Evolutionary conservation across 2,329 filamentous ascomycete species (phyloP).

Genomic region (Coniella vitis): DNA sequence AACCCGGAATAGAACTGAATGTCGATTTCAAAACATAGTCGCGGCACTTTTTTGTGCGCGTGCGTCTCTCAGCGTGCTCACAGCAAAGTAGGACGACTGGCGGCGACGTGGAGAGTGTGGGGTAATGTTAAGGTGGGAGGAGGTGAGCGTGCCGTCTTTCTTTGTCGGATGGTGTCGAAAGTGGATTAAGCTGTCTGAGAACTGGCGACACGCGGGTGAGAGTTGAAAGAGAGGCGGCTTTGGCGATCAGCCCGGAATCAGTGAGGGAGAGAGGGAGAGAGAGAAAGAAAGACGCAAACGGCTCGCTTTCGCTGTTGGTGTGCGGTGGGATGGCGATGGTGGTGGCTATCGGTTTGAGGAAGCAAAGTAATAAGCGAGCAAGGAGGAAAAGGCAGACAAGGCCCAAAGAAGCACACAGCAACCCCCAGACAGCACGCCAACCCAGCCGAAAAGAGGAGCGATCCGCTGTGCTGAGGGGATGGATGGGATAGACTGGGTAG

Average conservation of each 20-base stretch:
- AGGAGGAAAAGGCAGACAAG: background rate
- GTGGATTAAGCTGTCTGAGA: background rate
- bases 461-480: too few relatives aligned
- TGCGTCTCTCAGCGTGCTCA: background rate
- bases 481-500: too few relatives aligned
- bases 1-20: background rate
- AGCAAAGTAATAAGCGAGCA: background rate
- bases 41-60: background rate
- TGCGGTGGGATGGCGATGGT: background rate
- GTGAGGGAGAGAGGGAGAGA: background rate
- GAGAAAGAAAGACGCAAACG: background rate
- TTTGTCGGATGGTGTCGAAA: conserved; percentile 2
- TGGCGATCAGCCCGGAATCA: background rate
- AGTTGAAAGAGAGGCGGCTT: background rate
- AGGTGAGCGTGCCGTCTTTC: background rate
- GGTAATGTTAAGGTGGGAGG: background rate
- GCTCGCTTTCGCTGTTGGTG: background rate
- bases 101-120: background rate
- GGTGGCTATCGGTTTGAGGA: background rate
- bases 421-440: background rate
- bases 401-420: background rate
- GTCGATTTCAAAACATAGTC: too few relatives aligned
- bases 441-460: background rate
- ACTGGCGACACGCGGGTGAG: background rate
- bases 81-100: too few relatives aligned